Evolutionary conservation across 192 early-diverging fungal species (phyloP).

Genomic region (Geranomyces variabilis): DNA sequence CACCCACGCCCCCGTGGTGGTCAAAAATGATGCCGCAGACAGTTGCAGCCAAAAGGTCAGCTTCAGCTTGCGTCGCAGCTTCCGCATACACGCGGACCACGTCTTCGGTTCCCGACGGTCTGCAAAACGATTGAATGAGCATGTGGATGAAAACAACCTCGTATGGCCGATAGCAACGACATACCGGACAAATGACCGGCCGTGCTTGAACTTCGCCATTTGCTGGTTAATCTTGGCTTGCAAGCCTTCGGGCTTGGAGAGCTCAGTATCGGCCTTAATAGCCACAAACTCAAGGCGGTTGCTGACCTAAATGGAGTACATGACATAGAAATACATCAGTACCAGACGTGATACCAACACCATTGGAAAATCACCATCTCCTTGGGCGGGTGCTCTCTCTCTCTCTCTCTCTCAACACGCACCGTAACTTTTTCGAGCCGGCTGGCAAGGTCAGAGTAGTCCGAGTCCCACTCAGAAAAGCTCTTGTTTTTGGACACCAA

Average conservation of each 20-base stretch:
- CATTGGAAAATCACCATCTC: too few relatives aligned
- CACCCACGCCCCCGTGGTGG: constrained; percentile 87
- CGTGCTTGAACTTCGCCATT: constrained; percentile 81
- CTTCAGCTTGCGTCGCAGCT: constrained; percentile 88
- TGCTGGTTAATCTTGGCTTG: constrained; percentile 84
- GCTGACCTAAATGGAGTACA: constrained; percentile 46
- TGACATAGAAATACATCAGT: too few relatives aligned
- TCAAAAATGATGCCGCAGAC: constrained; percentile 94
- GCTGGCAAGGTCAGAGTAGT: constrained; percentile 94
- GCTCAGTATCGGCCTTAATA: constrained; percentile 93
- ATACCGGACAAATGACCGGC: constrained; percentile 92
- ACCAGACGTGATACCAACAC: too few relatives aligned
- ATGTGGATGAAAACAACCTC: background rate
- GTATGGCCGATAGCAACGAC: too few relatives aligned
- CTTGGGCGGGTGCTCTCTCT: too few relatives aligned
- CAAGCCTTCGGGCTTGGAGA: constrained; percentile 83
- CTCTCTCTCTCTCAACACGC: too few relatives aligned
- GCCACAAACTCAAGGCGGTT: constrained; percentile 90
- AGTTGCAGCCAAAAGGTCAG: constrained; percentile 82
- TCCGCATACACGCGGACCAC: constrained; percentile 99
- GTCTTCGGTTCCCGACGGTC: constrained; percentile 98
- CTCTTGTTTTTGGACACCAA: constrained; percentile 81
- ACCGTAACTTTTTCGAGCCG: constrained; percentile 96
- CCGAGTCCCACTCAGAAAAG: constrained; percentile 85
- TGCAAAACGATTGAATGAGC: constrained; percentile 22